These are phyloP conservation scores for Claviceps sp. DNA, from an alignment of 2,329 filamentous ascomycete species.

Conservation along the genomic window DNA sequence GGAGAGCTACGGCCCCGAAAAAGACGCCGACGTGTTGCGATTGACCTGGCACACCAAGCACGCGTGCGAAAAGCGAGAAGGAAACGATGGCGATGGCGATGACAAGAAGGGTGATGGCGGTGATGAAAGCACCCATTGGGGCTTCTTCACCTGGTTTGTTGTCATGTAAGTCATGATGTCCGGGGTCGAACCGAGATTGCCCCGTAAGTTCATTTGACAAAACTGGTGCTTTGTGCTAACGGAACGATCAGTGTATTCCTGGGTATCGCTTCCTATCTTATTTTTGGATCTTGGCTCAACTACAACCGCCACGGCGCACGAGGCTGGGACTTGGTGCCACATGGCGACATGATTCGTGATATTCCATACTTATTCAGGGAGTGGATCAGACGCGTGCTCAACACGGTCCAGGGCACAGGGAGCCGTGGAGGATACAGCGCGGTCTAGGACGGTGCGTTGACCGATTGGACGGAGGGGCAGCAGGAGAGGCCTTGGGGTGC, in stretches of 20 bases:
- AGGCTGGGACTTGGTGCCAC: slow-evolving; percentile 88
- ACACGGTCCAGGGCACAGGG: slow-evolving; percentile 71
- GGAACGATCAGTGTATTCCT: slow-evolving; percentile 57
- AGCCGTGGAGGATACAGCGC: slow-evolving; percentile 88
- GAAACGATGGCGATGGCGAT: slow-evolving; percentile 26
- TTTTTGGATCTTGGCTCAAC: slow-evolving; percentile 97
- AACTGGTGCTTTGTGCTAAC: not conserved
- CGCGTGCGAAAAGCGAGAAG: slow-evolving; percentile 52
- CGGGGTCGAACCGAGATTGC: not conserved
- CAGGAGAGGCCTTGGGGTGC: not conserved
- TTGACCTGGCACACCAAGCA: slow-evolving; percentile 81
- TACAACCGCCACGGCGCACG: slow-evolving; percentile 93
- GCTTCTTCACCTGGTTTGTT: slow-evolving; percentile 95
- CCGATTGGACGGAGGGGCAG: not conserved
- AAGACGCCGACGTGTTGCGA: slow-evolving; percentile 49
- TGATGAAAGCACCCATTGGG: slow-evolving; percentile 53
- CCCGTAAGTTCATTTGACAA: no score
- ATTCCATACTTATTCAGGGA: slow-evolving; percentile 87
- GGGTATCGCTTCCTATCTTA: slow-evolving; percentile 74
- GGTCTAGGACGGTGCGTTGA: slow-evolving; percentile 40
- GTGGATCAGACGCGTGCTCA: slow-evolving; percentile 65
- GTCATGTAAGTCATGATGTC: slow-evolving; percentile 57
- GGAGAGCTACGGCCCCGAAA: slow-evolving; percentile 53
- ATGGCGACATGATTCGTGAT: slow-evolving; percentile 84
- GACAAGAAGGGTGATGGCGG: slow-evolving; percentile 28